Base-by-base conservation (phyloP, 2,329 filamentous ascomycete genomes). In the Verticillium nonalfalfae region DNA sequence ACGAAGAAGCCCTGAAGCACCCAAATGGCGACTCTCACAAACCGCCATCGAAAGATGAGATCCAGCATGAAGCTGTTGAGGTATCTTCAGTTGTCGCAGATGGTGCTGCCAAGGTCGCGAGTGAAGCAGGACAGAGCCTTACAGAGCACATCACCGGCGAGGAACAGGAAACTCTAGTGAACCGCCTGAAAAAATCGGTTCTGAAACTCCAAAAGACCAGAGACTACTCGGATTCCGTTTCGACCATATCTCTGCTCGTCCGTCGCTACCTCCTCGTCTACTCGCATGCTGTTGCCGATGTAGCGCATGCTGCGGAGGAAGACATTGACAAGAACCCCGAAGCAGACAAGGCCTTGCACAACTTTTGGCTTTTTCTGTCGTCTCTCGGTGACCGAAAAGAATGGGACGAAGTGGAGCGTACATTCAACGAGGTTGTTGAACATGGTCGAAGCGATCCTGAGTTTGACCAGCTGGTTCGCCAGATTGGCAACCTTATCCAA, bases 141-240 rank as follows among this genome's bases (percentile, higher is more conserved):
- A 81, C 84, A 60, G 87, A 93, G 64, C 92, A 95, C 68, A 72
- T 94, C 4, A 80, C 82, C 0, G 89, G 89, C 2, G 85, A 90
- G 4, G 89, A 96, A 69, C 87, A 86, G 61, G 83, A 91, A 50
- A 87, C 90, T 0, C 76, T 98, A 61, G 69, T 94, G 6, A 82
- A 87, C 66, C 87, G 93, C 6, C 78, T 98, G 58, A 94, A 93
- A 73, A 81, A 89, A 68, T 87, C 89, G 0, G 86, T 98, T 3
- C 67, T 85, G 14, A 90, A 90, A 45, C 81, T 98, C 14, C 83
- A 90, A 7, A 83, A 91, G 69, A 86, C 90, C 59, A 85, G 83
- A 7, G 92, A 97, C 72, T 98, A 98, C 72, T 87, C 89, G 0
- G 87, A 93, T 57, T 97, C 93, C 0, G 92, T 97, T 0, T 92